Evolutionary conservation across 2,329 filamentous ascomycete genomes (phyloP).

Genomic region (Colletotrichum abscissum): DNA sequence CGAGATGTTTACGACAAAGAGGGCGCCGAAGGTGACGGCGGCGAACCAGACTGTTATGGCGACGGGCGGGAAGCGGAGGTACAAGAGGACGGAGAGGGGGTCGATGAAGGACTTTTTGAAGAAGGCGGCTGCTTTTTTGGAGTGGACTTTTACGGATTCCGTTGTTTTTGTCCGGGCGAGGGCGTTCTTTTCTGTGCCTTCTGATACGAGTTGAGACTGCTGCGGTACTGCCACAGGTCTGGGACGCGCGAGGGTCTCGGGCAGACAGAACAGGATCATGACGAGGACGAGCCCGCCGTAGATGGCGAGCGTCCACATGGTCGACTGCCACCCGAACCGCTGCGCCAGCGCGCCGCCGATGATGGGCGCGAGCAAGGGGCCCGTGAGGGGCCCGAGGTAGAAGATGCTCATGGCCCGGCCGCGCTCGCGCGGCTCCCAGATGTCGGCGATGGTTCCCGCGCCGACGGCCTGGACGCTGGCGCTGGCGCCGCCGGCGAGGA

Average conservation of each 20-base stretch:
- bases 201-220: conserved; percentile 25
- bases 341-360: conserved; percentile 80
- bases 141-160: conserved; percentile 69
- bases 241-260: conserved; percentile 69
- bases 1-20: conserved; percentile 84
- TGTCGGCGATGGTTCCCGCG: conserved; percentile 83
- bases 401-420: conserved; percentile 86
- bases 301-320: conserved; percentile 81
- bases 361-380: conserved; percentile 80
- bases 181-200: conserved; percentile 22
- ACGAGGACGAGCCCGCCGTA: conserved; percentile 72
- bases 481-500: conserved; percentile 79
- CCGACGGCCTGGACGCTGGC: conserved; percentile 87
- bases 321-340: conserved; percentile 78
- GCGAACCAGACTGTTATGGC: conserved; percentile 79
- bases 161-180: conserved; percentile 68
- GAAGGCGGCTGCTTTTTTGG: conserved; percentile 62
- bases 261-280: conserved; percentile 69
- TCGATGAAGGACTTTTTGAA: conserved; percentile 75
- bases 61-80: conserved; percentile 80
- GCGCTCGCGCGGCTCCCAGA: conserved; percentile 79
- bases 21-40: conserved; percentile 77
- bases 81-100: conserved; percentile 76
- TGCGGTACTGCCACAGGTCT: conserved; percentile 30
- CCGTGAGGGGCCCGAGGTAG: conserved; percentile 81